Evolutionary conservation across 164 flowering plant species (phyloP), one percentile per base, ranked within the genome.

Genomic region (Annona squamosa): DNA sequence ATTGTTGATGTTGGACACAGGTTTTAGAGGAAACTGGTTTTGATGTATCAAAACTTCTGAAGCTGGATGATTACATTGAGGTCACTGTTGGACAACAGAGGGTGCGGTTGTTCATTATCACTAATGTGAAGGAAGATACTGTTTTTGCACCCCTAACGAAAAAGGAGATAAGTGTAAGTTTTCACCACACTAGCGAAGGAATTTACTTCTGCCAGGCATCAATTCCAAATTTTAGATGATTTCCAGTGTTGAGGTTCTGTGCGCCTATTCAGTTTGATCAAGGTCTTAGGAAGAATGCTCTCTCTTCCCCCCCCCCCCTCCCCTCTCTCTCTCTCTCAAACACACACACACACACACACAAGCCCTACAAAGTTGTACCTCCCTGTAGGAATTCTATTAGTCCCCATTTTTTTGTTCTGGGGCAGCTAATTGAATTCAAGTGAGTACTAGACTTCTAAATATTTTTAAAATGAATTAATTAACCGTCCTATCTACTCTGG

Each of bases 1-100:
- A 6, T 3, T 18, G n/a, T 56, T 72, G 71, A 67, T 42, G 64
- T 64, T 48, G 77, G 77, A 44, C 80, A 75, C 88, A 95, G 99
- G 99, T 93, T 69, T 66, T 87, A 78, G 98, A 95, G 82, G 98
- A 95, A 86, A 91, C 97, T 44, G 98, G 99, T 46, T 95, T 91
- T 80, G 92, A 93, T 81, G 83, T 91, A 63, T 79, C 97, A 68
- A 77, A 80, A 45, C 86, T 88, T 75, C 85, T 93, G 62, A 87
- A 89, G 77, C 83, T 88, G 75, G 92, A 90, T 19, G 97, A 91
- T 68, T 86, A 82, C 77, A 84, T 91, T 79, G 98, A 95, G 81
- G 78, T 77, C 63, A 86, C 84, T 52, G 82, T 91, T 78, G 98
- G 99, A 52, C 95, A 88, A 76, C 99, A 95, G 76, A 86, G 98